Evolutionary conservation across 257 asterid species (phyloP), one percentile per base, ranked within the genome.

Genomic region (Forsythia suspensa): DNA sequence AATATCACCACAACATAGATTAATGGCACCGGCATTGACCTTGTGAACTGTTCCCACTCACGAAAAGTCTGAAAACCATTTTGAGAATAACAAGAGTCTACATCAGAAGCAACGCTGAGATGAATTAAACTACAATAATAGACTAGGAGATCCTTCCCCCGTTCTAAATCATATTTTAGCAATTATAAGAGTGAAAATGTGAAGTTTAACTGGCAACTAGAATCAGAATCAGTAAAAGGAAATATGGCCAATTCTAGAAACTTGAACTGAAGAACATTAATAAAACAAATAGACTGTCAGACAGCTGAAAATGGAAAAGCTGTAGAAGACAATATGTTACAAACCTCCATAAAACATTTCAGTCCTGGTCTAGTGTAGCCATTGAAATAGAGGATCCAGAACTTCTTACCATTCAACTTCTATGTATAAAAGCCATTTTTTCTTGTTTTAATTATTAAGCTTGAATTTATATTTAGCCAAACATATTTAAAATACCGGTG

Each of bases 1-100:
- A 40, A 12, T 71, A 52, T 71, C 39, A 63, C 63, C 70, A 9
- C 73, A 80, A 24, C 75, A 66, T 75, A 69, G 76, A 75, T n/a
- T 69, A 65, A 38, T 55, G 65, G 65, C 21, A 55, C 65, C 5
- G 65, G 63, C 63, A 18, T 6, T 18, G 3, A n/a, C 63, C 24
- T 55, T 55, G 8, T 55, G 29, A 55, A 7, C 65, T 6, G 9
- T 55, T 55, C 65, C 29, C 52, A 57, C 69, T 57, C 7, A 18
- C 70, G 66, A 43, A 52, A 71, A 69, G 77, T 48, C 79, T 8
- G 72, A 46, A 21, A 63, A 69, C 70, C 75, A 57, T 66, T 51
- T 12, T 37, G 29, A 77, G 48, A 77, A 68, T 42, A 80, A 44
- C 57, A 36, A 37, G 59, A 36, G 71, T 70, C 57, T 18, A 69